Conservation (phyloP, 1,284 basidiomycete species). For the Trichosporon coremiiforme region DNA sequence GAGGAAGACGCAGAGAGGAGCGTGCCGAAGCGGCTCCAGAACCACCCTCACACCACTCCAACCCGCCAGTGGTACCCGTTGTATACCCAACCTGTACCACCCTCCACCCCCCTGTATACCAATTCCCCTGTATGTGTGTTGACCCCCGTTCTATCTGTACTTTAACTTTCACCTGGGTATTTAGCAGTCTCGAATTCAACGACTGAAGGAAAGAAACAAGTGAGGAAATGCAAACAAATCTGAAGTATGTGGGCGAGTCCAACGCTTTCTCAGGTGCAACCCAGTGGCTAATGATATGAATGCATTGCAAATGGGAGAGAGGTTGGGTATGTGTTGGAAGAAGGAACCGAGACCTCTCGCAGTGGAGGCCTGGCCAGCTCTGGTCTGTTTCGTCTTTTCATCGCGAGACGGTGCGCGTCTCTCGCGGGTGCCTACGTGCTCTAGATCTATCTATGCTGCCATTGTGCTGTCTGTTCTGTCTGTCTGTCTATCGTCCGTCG, state of each 20-base stretch:
- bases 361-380: neutral
- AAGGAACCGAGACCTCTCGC: neutral
- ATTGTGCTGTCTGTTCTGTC: neutral
- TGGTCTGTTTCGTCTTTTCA: neutral
- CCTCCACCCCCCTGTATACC: neutral
- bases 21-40: neutral
- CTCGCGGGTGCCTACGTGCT: conserved; percentile 13
- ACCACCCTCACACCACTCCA: neutral
- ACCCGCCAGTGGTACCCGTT: neutral
- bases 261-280: too few relatives aligned
- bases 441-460: conserved; percentile 9
- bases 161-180: conserved; percentile 1
- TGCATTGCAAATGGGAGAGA: conserved; percentile 10
- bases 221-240: conserved; percentile 8
- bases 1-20: neutral
- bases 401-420: neutral
- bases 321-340: neutral
- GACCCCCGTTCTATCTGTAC: neutral
- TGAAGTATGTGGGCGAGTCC: neutral
- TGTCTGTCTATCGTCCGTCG: neutral
- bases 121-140: conserved; percentile 10
- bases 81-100: neutral
- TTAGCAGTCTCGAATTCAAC: neutral
- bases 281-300: conserved; percentile 8
- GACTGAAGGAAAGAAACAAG: neutral